Evolutionary conservation across 331 rosid species (phyloP).

Genomic region (Acacia pycnantha): DNA sequence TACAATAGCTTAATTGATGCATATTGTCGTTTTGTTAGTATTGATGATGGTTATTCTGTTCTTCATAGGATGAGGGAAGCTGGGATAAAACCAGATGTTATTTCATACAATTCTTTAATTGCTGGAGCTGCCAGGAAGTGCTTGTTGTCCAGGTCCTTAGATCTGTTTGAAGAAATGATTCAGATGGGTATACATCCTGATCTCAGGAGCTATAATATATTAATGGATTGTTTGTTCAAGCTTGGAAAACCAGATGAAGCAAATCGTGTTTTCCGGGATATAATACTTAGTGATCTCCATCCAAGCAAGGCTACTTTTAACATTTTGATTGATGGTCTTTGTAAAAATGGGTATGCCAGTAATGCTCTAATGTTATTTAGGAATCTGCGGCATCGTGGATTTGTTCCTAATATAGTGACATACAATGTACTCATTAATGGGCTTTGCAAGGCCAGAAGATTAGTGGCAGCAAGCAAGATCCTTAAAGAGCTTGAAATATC

Average conservation of each 20-base stretch:
- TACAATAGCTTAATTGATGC: constrained; percentile 74
- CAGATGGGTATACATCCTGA: constrained; percentile 53
- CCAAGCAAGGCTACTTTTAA: constrained; percentile 53
- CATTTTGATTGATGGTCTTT: constrained; percentile 69
- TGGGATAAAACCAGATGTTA: constrained; percentile 62
- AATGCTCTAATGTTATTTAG: constrained; percentile 66
- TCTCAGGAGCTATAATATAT: constrained; percentile 69
- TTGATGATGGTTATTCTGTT: constrained; percentile 56
- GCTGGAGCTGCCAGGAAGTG: constrained; percentile 50
- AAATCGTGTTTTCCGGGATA: constrained; percentile 48
- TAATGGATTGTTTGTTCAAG: constrained; percentile 74
- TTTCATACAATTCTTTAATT: constrained; percentile 73
- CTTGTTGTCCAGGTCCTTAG: constrained; percentile 38
- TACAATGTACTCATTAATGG: constrained; percentile 75
- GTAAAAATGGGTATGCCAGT: constrained; percentile 55
- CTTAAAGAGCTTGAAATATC: constrained; percentile 56
- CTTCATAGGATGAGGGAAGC: constrained; percentile 72
- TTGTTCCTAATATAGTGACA: constrained; percentile 58
- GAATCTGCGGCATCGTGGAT: constrained; percentile 53
- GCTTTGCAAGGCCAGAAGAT: constrained; percentile 60
- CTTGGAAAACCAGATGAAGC: constrained; percentile 83
- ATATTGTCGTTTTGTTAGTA: constrained; percentile 53
- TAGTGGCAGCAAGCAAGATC: constrained; percentile 42
- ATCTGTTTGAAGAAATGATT: constrained; percentile 73
- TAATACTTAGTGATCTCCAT: constrained; percentile 34